Percentiles rank a stretch among this genome's conserved stretches.
Evolutionary conservation across 2,329 filamentous ascomycete species (phyloP).

Genomic region (Cryoendolithus antarcticus): DNA sequence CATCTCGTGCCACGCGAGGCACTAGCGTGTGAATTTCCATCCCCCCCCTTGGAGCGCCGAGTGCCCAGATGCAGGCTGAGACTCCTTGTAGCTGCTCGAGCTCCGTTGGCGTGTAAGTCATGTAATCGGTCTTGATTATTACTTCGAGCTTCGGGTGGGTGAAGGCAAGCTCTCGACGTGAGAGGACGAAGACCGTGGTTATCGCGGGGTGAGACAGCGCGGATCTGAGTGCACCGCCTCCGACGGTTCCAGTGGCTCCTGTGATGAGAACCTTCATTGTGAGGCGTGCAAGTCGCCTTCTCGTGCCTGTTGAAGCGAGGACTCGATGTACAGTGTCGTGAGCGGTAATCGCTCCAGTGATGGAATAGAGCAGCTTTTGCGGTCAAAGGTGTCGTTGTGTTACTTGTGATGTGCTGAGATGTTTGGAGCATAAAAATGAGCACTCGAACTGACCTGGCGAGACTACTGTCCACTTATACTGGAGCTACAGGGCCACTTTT

Average conservation of each 20-base stretch:
- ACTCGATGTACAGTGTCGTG: no score
- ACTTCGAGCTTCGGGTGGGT: slow-evolving; percentile 39
- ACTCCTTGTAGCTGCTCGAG: slow-evolving; percentile 26
- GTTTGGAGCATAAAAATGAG: no score
- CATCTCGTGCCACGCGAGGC: slow-evolving; percentile 20
- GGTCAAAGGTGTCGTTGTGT: no score
- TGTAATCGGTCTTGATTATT: slow-evolving; percentile 42
- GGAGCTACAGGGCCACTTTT: no score
- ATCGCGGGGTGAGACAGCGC: slow-evolving; percentile 37
- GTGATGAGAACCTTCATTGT: slow-evolving; percentile 47
- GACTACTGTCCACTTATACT: no score
- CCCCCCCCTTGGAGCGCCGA: slow-evolving; percentile 14
- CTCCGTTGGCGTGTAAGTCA: slow-evolving; percentile 32
- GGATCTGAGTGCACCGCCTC: slow-evolving; percentile 37
- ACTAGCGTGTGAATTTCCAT: slow-evolving; percentile 23
- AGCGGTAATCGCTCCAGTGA: no score
- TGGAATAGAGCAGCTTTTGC: no score
- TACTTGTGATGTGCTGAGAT: no score
- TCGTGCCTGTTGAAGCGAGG: no score
- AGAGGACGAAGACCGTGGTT: slow-evolving; percentile 40
- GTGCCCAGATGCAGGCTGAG: slow-evolving; percentile 31
- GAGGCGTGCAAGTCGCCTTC: background rate
- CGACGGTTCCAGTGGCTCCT: slow-evolving; percentile 45
- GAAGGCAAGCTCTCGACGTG: slow-evolving; percentile 34
- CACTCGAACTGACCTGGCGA: no score